Percentiles rank a stretch among this genome's conserved stretches.
phyloP scores from a whole-genome alignment of 805 yeast species.

The Torulaspora quercuum region DNA sequence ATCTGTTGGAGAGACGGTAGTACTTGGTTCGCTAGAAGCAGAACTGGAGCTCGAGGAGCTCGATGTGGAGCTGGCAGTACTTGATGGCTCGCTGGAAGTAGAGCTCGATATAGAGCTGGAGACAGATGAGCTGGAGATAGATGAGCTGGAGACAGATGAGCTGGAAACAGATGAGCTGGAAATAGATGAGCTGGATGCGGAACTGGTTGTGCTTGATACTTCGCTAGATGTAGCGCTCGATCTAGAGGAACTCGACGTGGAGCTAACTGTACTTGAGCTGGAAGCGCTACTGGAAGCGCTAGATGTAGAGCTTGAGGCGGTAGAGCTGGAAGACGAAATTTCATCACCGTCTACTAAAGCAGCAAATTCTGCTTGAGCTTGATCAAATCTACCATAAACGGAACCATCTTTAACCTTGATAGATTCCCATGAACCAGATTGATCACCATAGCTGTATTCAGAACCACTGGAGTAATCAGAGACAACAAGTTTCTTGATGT shows the following conservation, averaged over 20 bases:
- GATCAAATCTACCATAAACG: constrained; percentile 54
- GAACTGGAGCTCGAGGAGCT: constrained; percentile 1
- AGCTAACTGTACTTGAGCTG: constrained; percentile 10
- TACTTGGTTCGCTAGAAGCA: constrained; percentile 1
- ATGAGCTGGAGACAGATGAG: constrained; percentile 13
- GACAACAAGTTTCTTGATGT: constrained; percentile 56
- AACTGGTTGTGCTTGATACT: constrained; percentile 8
- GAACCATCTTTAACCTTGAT: constrained; percentile 55
- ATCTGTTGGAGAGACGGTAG: too few species aligned
- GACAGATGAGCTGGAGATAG: constrained; percentile 7
- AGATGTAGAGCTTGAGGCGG: constrained; percentile 14
- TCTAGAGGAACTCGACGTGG: constrained; percentile 10
- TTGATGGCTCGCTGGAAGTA: constrained; percentile 2
- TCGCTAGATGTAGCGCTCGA: constrained; percentile 13
- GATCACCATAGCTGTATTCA: constrained; percentile 52
- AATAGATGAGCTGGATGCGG: constrained; percentile 15
- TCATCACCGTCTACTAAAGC: constrained; percentile 28
- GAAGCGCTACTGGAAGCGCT: constrained; percentile 13
- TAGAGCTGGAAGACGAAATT: constrained; percentile 16
- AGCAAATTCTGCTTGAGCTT: constrained; percentile 45
- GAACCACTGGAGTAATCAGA: constrained; percentile 67
- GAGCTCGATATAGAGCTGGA: constrained; percentile 9
- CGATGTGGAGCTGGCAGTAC: constrained; percentile 1
- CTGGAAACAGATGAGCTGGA: constrained; percentile 14
- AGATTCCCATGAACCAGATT: constrained; percentile 57